These are phyloP conservation scores for Micromonas pusilla DNA, from an alignment of 139 green algal species.

Conservation along the genomic window DNA sequence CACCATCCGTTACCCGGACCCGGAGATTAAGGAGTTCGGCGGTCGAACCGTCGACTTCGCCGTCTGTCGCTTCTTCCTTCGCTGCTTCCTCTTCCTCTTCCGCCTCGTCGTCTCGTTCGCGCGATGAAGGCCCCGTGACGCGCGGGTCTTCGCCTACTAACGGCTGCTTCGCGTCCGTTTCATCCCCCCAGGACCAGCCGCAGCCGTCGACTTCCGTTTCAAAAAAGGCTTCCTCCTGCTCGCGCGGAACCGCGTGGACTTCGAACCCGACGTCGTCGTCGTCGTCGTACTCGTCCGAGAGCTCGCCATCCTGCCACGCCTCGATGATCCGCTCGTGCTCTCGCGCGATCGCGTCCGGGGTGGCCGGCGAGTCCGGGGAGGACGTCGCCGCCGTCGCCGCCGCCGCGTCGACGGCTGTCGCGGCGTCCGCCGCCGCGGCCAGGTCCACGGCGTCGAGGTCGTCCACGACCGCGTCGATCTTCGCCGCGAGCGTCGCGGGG, in stretches of 20 bases:
- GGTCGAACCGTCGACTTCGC: too few species aligned
- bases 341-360: background rate
- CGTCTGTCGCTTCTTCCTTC: background rate
- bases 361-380: too few species aligned
- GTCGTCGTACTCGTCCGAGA: background rate
- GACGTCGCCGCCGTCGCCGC: too few species aligned
- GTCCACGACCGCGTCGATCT: too few species aligned
- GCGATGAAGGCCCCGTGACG: background rate
- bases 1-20: slow-evolving; percentile 97
- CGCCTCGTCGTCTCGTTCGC: background rate
- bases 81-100: background rate
- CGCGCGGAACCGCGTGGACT: background rate
- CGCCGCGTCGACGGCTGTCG: background rate
- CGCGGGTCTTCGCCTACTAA: background rate
- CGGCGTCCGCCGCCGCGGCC: too few species aligned
- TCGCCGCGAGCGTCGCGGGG: too few species aligned
- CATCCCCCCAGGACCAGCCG: too few species aligned
- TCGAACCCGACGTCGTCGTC: background rate
- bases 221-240: background rate
- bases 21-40: slow-evolving; percentile 88
- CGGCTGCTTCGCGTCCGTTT: background rate
- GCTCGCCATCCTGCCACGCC: background rate
- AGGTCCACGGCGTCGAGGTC: background rate
- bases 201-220: background rate
- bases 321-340: background rate